Conservation (phyloP, 129 eudicot genomes). For the Erigeron canadensis region DNA sequence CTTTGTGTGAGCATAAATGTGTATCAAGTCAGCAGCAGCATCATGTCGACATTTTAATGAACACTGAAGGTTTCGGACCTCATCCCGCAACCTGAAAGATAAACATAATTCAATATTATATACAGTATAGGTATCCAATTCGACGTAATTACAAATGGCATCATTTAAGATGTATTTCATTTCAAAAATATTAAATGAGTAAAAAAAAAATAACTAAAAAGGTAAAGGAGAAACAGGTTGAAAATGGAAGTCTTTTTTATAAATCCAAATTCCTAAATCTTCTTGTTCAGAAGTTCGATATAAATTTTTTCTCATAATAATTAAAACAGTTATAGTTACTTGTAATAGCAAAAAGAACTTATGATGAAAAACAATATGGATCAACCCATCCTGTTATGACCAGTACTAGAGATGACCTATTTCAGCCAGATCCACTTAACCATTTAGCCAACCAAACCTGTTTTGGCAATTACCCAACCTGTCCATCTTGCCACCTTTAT, state of each 20-base stretch:
- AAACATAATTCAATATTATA: conserved; percentile 3
- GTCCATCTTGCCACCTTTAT: background rate
- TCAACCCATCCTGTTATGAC: too few relatives aligned
- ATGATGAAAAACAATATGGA: too few relatives aligned
- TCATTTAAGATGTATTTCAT: background rate
- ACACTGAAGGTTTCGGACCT: conserved; percentile 85
- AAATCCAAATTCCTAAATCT: background rate
- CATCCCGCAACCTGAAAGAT: conserved; percentile 86
- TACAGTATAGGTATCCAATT: background rate
- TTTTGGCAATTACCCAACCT: conserved; percentile 1
- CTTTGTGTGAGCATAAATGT: conserved; percentile 88
- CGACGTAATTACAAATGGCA: too few relatives aligned
- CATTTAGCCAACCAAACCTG: background rate
- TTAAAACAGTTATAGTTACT: background rate
- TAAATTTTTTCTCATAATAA: background rate
- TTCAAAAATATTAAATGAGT: background rate
- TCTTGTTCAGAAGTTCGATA: background rate
- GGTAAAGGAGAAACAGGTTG: too few relatives aligned
- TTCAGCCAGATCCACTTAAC: background rate
- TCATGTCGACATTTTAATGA: conserved; percentile 82
- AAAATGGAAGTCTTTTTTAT: background rate
- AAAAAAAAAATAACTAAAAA: too few relatives aligned
- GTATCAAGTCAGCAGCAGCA: conserved; percentile 99
- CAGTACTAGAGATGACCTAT: background rate
- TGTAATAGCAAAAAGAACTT: too few relatives aligned